Base-by-base conservation (phyloP, 106 monocot species). In the Amphibolis antarctica region DNA sequence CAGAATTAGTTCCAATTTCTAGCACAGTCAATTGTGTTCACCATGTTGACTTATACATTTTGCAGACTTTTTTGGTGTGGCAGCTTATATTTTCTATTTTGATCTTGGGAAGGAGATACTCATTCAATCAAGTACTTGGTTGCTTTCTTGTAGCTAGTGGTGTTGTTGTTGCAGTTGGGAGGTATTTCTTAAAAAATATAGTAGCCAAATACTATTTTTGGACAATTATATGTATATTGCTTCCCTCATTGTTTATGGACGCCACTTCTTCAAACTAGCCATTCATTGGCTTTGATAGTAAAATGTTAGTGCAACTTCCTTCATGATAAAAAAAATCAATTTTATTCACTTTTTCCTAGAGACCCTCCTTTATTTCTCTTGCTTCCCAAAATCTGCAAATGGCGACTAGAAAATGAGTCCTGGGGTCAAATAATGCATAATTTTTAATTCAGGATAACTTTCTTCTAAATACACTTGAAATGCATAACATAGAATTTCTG, bases 31-130 rank as follows among this genome's bases (percentile, higher is more conserved):
- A 28, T 58, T 58, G 15, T 58, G 22, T 61, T 61, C 43, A 61
- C 46, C 53, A 55, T 31, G 13, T 18, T 1, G 1, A 22, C 4
- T 55, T 55, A 44, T 29, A 23, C 19, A 6, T 28, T 42, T 75
- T 85, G 76, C 85, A 91, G 98, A 64, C 85, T 53, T 98, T 90
- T 71, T 75, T 98, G 76, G 87, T 98, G 55, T 98, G 98, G 98
- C 98, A 98, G 77, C 90, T 98, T 75, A 55, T 88, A 36, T 82
- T 98, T 53, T 98, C 91, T 66, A 62, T 75, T 43, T 51, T 98
- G 29, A 78, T 98, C 65, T 83, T 98, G 60, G 69, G 73, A 81
- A 82, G 85, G 64, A 91, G 66, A 65, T 98, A 91, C 46, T 85
- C 82, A 45, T 62, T 67, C 45, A 81, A 71, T 31, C 80, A 98